These are phyloP conservation scores for Coccomyxa sp. DNA, from an alignment of 139 green algal genomes.

Conservation along the genomic window DNA sequence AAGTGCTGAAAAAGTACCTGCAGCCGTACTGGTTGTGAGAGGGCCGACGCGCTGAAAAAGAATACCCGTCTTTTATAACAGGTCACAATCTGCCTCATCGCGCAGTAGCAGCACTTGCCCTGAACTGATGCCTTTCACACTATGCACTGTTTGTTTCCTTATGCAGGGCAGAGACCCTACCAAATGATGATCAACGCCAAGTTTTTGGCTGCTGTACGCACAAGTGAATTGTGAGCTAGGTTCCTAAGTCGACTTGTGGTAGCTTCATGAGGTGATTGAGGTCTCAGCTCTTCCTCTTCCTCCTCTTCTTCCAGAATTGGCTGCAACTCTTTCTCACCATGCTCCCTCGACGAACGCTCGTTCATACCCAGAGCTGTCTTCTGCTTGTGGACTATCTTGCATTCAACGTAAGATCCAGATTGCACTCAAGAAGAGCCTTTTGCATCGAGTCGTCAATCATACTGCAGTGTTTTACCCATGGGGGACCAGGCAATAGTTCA, in stretches of 20 bases:
- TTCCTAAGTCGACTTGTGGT: background rate
- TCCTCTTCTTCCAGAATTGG: background rate
- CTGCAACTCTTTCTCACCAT: background rate
- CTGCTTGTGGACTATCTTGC: too few relatives aligned
- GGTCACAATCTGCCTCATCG: background rate
- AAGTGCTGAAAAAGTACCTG: conserved; percentile 80
- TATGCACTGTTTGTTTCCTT: too few relatives aligned
- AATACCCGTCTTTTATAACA: background rate
- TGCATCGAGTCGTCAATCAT: too few relatives aligned
- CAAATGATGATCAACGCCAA: conserved; percentile 20
- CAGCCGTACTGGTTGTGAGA: background rate
- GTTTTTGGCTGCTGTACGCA: conserved; percentile 12
- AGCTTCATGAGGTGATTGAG: too few relatives aligned
- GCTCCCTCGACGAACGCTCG: background rate
- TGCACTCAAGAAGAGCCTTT: too few relatives aligned
- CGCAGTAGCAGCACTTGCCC: background rate
- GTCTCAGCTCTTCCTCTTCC: too few relatives aligned
- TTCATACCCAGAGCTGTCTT: too few relatives aligned
- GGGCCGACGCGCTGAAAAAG: background rate
- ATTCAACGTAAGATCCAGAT: too few relatives aligned
- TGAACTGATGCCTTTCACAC: too few relatives aligned
- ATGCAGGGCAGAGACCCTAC: background rate
- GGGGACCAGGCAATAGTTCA: too few relatives aligned
- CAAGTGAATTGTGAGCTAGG: conserved; percentile 2
- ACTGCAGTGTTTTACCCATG: too few relatives aligned